These are phyloP conservation scores for Blastocystis sp. DNA, from an alignment of 352 stramenopile genomes.

Conservation along the genomic window DNA sequence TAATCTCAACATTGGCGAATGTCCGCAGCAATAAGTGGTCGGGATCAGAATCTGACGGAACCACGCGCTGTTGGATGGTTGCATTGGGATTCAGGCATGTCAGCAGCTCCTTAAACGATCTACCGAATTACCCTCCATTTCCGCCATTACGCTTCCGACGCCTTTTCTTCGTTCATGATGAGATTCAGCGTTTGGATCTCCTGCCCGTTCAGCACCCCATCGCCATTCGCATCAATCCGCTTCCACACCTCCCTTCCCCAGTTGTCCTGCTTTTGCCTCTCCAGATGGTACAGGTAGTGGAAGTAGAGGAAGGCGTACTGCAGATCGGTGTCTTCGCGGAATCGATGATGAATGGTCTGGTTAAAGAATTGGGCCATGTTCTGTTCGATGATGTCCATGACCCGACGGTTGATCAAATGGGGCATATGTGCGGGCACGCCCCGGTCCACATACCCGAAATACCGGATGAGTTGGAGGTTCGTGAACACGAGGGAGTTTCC, in stretches of 20 bases:
- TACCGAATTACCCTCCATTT: not conserved
- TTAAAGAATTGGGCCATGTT: conserved; percentile 75
- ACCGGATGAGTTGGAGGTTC: conserved; percentile 86
- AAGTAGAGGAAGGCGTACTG: conserved; percentile 92
- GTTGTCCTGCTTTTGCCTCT: conserved; percentile 75
- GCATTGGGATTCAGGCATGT: not conserved
- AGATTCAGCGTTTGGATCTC: conserved; percentile 83
- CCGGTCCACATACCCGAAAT: conserved; percentile 77
- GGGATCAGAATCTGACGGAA: not conserved
- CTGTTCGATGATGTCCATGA: conserved; percentile 84
- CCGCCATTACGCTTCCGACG: not conserved
- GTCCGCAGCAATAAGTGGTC: not conserved
- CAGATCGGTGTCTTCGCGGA: conserved; percentile 86
- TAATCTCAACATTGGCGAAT: not conserved
- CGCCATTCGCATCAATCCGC: conserved; percentile 84
- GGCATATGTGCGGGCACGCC: conserved; percentile 89
- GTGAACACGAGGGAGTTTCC: conserved; percentile 85
- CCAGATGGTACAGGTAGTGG: conserved; percentile 85
- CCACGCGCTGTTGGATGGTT: not conserved
- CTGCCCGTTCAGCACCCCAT: conserved; percentile 84
- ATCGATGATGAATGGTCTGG: conserved; percentile 82
- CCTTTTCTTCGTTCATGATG: conserved; percentile 73
- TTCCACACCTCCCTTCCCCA: conserved; percentile 78
- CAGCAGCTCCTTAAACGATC: not conserved
- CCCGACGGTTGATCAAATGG: conserved; percentile 83